Conservation (phyloP, 805 yeast species). For the Cyberlindnera americana region DNA sequence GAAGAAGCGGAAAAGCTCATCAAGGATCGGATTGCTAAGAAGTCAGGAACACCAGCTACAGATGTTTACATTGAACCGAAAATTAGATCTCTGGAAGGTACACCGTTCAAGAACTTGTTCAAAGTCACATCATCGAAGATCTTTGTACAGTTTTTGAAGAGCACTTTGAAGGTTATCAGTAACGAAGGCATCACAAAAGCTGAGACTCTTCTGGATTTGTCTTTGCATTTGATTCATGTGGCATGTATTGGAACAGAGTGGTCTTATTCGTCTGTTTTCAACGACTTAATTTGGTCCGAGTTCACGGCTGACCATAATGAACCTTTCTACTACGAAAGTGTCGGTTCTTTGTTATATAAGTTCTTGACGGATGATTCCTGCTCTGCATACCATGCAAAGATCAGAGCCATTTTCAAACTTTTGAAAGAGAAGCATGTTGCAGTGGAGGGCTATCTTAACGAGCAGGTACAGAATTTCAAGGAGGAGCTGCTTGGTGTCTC, state of each 20-base stretch:
- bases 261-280: conserved; percentile 27
- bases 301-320: conserved; percentile 36
- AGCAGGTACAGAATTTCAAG: conserved; percentile 36
- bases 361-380: conserved; percentile 41
- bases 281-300: conserved; percentile 35
- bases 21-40: conserved; percentile 45
- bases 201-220: conserved; percentile 56
- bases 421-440: conserved; percentile 28
- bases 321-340: conserved; percentile 35
- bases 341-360: conserved; percentile 37
- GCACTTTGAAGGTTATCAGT: conserved; percentile 39
- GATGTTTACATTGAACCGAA: conserved; percentile 59
- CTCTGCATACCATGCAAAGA: conserved; percentile 45
- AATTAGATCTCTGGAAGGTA: conserved; percentile 31
- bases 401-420: conserved; percentile 49
- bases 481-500: conserved; percentile 12
- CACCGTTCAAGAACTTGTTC: conserved; percentile 43
- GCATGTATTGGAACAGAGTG: conserved; percentile 37
- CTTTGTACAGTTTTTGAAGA: conserved; percentile 52
- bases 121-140: conserved; percentile 49
- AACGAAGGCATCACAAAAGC: conserved; percentile 36
- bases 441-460: conserved; percentile 30
- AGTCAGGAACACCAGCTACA: conserved; percentile 35
- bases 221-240: conserved; percentile 67
- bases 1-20: conserved; percentile 76